Percentiles rank a stretch among this genome's conserved stretches.
phyloP scores from a whole-genome alignment of 2,329 filamentous ascomycete genomes.

The Exophiala bonariae region DNA sequence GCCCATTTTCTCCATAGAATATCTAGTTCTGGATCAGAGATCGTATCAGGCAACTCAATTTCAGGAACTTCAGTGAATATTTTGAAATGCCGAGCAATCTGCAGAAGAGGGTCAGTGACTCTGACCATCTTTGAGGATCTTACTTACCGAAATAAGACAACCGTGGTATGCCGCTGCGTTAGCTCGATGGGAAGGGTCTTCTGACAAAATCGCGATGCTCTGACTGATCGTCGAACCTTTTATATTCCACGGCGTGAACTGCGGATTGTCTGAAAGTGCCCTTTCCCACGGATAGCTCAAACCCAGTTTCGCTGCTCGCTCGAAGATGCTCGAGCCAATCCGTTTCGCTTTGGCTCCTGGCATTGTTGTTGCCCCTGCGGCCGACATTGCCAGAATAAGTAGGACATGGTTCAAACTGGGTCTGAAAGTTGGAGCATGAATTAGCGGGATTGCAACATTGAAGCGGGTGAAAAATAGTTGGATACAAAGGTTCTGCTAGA shows the following conservation, averaged over 20 bases:
- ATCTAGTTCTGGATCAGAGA: conserved; percentile 1
- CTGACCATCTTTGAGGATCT: too few relatives aligned
- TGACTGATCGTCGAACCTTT: conserved; percentile 30
- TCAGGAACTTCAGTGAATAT: conserved; percentile 1
- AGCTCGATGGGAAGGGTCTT: conserved; percentile 25
- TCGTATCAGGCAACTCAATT: neutral
- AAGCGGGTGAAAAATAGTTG: conserved; percentile 50
- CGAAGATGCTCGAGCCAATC: conserved; percentile 30
- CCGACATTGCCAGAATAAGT: conserved; percentile 37
- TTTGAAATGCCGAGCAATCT: conserved; percentile 8
- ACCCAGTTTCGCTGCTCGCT: conserved; percentile 29
- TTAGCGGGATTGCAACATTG: conserved; percentile 13
- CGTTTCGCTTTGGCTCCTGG: conserved; percentile 29
- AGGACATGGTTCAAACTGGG: conserved; percentile 23
- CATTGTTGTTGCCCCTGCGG: conserved; percentile 34
- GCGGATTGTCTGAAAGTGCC: conserved; percentile 1
- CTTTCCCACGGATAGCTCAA: conserved; percentile 6
- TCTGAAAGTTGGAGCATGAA: conserved; percentile 20
- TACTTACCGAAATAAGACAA: conserved; percentile 11
- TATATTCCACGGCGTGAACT: conserved; percentile 14
- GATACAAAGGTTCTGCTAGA: conserved; percentile 25
- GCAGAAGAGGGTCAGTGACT: too few relatives aligned
- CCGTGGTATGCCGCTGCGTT: conserved; percentile 32
- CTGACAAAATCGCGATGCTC: conserved; percentile 30
- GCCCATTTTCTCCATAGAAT: conserved; percentile 7